Conservation (phyloP, 768 basidiomycete genomes). For the Gloeostereum incarnatum region DNA sequence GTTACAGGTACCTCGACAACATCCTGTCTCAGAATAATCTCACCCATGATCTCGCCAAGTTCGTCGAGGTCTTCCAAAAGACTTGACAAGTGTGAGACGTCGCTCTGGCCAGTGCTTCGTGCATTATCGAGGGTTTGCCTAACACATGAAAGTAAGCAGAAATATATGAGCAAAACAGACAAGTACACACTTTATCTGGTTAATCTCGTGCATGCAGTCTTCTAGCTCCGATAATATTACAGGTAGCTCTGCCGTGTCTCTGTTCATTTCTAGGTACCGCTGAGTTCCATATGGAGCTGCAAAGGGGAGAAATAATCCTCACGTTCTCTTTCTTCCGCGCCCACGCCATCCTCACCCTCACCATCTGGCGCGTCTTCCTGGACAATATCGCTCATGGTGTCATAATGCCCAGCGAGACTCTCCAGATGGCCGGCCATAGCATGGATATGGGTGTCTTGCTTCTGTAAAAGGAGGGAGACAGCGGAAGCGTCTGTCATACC, state of each 20-base stretch:
- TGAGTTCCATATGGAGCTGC: not conserved
- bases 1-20: slow-evolving; percentile 49
- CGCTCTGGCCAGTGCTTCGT: slow-evolving; percentile 32
- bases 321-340: slow-evolving; percentile 67
- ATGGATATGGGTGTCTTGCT: slow-evolving; percentile 53
- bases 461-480: slow-evolving; percentile 38
- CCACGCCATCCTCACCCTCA: slow-evolving; percentile 59
- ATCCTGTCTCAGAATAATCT: slow-evolving; percentile 66
- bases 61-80: slow-evolving; percentile 64
- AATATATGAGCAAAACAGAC: slow-evolving; percentile 2
- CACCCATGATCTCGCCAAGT: slow-evolving; percentile 70
- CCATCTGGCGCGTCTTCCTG: too few relatives aligned
- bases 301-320: slow-evolving; percentile 7
- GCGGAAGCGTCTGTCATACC: slow-evolving; percentile 21
- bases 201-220: slow-evolving; percentile 41
- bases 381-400: slow-evolving; percentile 63
- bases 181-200: slow-evolving; percentile 43
- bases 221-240: slow-evolving; percentile 68
- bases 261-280: slow-evolving; percentile 55
- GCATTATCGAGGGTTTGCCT: slow-evolving; percentile 42
- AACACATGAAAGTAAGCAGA: slow-evolving; percentile 1
- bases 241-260: slow-evolving; percentile 73
- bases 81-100: slow-evolving; percentile 37
- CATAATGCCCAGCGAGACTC: slow-evolving; percentile 65
- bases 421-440: slow-evolving; percentile 74